These are phyloP conservation scores for Babesia caballi DNA, from an alignment of 169 alveolate species.

Conservation along the genomic window DNA sequence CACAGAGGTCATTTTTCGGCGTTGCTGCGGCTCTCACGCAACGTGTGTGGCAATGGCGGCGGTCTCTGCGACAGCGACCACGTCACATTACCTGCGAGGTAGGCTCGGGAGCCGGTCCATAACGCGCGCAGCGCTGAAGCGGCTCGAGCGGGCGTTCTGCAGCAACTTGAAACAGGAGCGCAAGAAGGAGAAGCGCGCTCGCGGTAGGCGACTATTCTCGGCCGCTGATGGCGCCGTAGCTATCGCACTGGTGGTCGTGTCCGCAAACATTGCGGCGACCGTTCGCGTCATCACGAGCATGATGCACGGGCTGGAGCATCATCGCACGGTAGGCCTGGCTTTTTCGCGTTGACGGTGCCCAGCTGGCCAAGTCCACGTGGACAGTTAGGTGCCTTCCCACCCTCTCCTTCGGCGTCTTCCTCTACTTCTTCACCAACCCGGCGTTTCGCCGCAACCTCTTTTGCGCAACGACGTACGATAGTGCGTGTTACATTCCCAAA, in stretches of 20 bases:
- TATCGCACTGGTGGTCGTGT: slow-evolving; percentile 1
- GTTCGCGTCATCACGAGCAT: background rate
- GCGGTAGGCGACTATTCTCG: background rate
- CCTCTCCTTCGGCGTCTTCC: background rate
- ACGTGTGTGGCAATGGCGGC: background rate
- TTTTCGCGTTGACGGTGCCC: background rate
- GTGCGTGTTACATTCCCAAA: background rate
- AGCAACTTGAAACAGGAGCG: background rate
- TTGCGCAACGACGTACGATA: slow-evolving; percentile 19
- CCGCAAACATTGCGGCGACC: background rate
- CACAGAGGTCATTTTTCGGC: too few relatives aligned
- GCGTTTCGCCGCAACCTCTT: slow-evolving; percentile 2
- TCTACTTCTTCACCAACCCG: slow-evolving; percentile 14
- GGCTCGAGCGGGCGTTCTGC: slow-evolving; percentile 7
- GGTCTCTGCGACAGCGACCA: background rate
- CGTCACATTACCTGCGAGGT: slow-evolving; percentile 1
- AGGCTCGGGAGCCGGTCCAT: background rate
- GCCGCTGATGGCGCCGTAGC: background rate
- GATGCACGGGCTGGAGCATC: background rate
- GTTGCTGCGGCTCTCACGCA: too few relatives aligned
- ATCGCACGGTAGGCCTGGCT: background rate
- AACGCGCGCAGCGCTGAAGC: slow-evolving; percentile 15
- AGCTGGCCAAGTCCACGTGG: slow-evolving; percentile 3
- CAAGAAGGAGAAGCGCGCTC: background rate
- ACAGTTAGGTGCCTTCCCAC: background rate